Percentiles rank a stretch among this genome's conserved stretches.
These are phyloP conservation scores for Aspergillus unguis DNA, from an alignment of 2,329 filamentous ascomycete genomes.

Conservation along the genomic window DNA sequence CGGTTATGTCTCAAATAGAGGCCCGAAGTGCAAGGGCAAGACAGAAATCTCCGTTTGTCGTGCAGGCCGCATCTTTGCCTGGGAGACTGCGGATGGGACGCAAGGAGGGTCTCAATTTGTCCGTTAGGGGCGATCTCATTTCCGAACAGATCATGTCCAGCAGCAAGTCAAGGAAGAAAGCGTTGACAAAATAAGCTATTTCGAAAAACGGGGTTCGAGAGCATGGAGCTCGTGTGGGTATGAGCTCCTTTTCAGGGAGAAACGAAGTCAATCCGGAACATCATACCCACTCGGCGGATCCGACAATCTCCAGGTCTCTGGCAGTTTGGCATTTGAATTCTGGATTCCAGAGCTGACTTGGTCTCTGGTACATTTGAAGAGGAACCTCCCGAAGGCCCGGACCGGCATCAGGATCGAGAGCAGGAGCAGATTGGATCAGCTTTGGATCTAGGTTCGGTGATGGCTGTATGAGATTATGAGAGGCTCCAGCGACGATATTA, in stretches of 20 bases:
- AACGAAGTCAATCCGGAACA: conserved; percentile 19
- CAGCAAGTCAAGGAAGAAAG: neutral
- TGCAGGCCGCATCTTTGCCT: neutral
- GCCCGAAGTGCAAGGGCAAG: conserved; percentile 8
- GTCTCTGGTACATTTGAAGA: neutral
- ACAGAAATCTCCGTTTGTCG: conserved; percentile 6
- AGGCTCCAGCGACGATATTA: neutral
- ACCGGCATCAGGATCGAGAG: conserved; percentile 1
- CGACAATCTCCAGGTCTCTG: conserved; percentile 5
- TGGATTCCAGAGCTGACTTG: neutral
- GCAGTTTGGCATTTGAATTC: conserved; percentile 8
- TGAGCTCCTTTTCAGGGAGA: conserved; percentile 16
- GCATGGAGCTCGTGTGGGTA: conserved; percentile 17
- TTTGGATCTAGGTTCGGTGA: no score
- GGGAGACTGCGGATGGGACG: conserved; percentile 9
- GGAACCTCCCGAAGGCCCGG: conserved; percentile 5
- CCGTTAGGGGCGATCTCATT: conserved; percentile 15
- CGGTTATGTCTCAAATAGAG: conserved; percentile 2
- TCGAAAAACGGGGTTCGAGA: conserved; percentile 4
- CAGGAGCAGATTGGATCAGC: no score
- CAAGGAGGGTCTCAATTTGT: conserved; percentile 7
- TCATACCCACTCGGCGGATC: conserved; percentile 22
- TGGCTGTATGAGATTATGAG: neutral
- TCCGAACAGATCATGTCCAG: conserved; percentile 6
- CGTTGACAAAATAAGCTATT: conserved; percentile 1